Base-by-base conservation (phyloP, 176 grass and related monocot genomes). In the Alloteropsis semialata region DNA sequence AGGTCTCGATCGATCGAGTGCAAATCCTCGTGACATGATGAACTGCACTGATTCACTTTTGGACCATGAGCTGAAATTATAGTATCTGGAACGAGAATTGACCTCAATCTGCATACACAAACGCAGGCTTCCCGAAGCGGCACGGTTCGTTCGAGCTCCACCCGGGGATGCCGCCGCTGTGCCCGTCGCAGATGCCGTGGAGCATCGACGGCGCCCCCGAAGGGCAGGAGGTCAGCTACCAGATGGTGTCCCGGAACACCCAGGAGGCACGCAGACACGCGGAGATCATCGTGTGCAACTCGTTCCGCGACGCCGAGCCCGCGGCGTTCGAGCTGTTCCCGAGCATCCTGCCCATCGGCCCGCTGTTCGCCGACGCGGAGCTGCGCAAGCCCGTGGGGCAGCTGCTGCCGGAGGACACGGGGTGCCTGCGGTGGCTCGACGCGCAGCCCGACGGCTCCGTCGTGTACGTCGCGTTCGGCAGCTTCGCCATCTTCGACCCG, bases 391-490 rank as follows among this genome's bases (percentile, higher is more conserved):
- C 37, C 14, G 58, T 67, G 0, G 80, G 78, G 3, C 65, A 79
- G 49, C 66, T 92, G 15, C 65, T 87, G 82, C 74, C 51, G 0
- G 77, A 82, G 55, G 90, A 92, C 50, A 11, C 27, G 38, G 55
- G 62, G 9, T 92, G 76, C 50, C 48, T 81, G 2, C 6, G n/a
- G 14, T 86, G 78, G 83, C 82, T 94, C 3, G 86, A 94, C 79
- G 82, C 68, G 39, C 88, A 85, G 77, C 19, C 44, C 1, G 36
- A 21, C 57, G 62, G 55, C 19, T 94, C 88, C 75, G 85, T 91
- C 83, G 61, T 94, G 16, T 94, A 94, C 48, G 78, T 88, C 29
- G 88, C 92, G 2, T 94, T 94, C 81, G 92, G 89, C 18, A 94
- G 86, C 89, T 42, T 84, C 45, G 34, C 83, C 34, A 86, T 82